Evolutionary conservation across 75 land plant species (phyloP).

Genomic region (Larix kaempferi): DNA sequence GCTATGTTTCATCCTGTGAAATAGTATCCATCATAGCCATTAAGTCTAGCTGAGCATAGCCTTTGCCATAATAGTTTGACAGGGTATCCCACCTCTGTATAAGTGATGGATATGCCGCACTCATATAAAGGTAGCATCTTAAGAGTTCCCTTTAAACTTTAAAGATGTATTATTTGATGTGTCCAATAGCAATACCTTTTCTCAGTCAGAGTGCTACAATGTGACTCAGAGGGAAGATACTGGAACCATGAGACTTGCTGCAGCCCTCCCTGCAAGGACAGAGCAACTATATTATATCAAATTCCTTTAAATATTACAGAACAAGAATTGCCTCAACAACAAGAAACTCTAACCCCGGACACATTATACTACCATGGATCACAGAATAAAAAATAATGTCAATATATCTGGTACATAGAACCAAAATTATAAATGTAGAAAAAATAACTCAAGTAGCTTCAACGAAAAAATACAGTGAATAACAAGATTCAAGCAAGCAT

Average conservation of each 20-base stretch:
- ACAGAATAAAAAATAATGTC: neutral
- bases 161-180: neutral
- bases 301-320: neutral
- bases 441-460: neutral
- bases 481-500: conserved; percentile 3
- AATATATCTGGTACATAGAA: neutral
- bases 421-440: neutral
- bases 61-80: no score
- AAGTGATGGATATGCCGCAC: neutral
- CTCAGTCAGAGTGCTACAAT: conserved; percentile 27
- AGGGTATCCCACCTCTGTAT: no score
- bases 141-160: neutral
- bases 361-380: neutral
- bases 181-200: conserved; percentile 36
- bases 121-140: neutral
- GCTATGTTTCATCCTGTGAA: no score
- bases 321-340: neutral
- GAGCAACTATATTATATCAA: neutral
- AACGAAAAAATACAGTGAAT: neutral
- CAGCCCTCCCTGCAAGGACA: conserved; percentile 72
- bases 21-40: no score
- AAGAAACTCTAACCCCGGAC: neutral
- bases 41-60: no score
- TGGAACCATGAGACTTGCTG: conserved; percentile 95
- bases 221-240: conserved; percentile 73